Evolutionary conservation across 2,329 filamentous ascomycete species (phyloP), one percentile per base, ranked within the genome.

Genomic region (Grosmannia penicillata): DNA sequence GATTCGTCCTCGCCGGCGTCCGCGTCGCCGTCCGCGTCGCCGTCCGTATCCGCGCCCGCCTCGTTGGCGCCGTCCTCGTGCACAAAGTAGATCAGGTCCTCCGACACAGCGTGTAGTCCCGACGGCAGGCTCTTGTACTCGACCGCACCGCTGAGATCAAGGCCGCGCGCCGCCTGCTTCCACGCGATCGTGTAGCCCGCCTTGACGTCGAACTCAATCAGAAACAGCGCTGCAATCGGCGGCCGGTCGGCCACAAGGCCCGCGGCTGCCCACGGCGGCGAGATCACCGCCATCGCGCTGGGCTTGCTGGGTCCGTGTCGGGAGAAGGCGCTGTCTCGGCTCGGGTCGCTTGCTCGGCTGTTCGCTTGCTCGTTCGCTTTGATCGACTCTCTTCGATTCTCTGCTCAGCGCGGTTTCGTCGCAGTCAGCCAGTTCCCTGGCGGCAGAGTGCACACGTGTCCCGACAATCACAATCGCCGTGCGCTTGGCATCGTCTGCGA

Each of bases 41-140:
- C 66, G 37, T 8, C 11, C 25, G 17, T 22, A 19, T n/a, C 8
- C 6, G n/a, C 30, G 17, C 11, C 18, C 15, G 10, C 18, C 18
- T 8, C 18, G 11, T 15, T 33, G 23, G 8, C n/a, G 1, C 36
- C 33, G 7, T 74, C 64, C 43, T 75, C 78, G 53, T 96, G 86
- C 31, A 93, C 78, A 56, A 96, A 98, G 64, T 96, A 98, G 51
- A 86, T 83, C 37, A 96, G 66, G 57, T 98, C 91, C 47, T 87
- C 76, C 24, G 78, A 67, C 17, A 96, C 84, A 41, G 84, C 82
- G 60, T 98, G 91, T 36, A 95, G 60, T 19, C 91, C 91, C 0
- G 89, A 96, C 3, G 91, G 91, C 33, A 98, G 70, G 44, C 85
- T 93, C 61, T 95, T 96, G 70, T 86, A 98, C 60, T 98, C 91